These are phyloP conservation scores for Erythrobasidium hasegawianum DNA, from an alignment of 1,284 basidiomycete genomes.

Conservation along the genomic window DNA sequence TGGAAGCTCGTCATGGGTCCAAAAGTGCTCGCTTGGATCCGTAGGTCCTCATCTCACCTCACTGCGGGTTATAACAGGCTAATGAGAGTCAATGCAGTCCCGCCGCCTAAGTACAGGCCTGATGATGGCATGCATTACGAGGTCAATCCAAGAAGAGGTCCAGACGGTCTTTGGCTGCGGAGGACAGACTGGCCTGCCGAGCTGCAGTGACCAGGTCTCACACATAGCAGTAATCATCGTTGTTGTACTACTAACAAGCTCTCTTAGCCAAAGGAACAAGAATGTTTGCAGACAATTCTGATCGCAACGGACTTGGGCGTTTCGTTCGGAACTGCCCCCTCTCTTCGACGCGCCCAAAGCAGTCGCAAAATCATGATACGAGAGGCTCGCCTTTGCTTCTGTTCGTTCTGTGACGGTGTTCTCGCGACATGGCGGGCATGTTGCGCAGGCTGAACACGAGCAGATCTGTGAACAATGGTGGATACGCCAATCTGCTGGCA, in stretches of 20 bases:
- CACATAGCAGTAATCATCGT: too few relatives aligned
- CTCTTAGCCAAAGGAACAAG: too few relatives aligned
- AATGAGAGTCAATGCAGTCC: too few relatives aligned
- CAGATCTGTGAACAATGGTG: not conserved
- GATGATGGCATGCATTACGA: conserved; percentile 66
- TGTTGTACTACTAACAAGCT: too few relatives aligned
- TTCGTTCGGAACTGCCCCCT: too few relatives aligned
- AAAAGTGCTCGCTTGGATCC: conserved; percentile 62
- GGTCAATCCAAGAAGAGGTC: conserved; percentile 69
- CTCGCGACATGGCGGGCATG: not conserved
- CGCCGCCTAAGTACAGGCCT: conserved; percentile 57
- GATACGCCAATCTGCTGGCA: not conserved
- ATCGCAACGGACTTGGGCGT: conserved; percentile 23
- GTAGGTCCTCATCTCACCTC: too few relatives aligned
- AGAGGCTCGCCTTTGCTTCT: too few relatives aligned
- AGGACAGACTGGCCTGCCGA: conserved; percentile 67
- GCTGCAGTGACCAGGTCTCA: conserved; percentile 52
- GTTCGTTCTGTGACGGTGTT: too few relatives aligned
- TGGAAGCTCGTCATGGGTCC: conserved; percentile 75
- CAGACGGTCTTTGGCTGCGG: conserved; percentile 62
- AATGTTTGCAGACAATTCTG: too few relatives aligned
- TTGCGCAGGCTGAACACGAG: not conserved
- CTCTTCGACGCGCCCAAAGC: too few relatives aligned
- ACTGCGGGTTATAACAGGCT: conserved; percentile 23
- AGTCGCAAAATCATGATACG: too few relatives aligned